Conservation (phyloP, 257 asterid species). For the Scutellaria minor region DNA sequence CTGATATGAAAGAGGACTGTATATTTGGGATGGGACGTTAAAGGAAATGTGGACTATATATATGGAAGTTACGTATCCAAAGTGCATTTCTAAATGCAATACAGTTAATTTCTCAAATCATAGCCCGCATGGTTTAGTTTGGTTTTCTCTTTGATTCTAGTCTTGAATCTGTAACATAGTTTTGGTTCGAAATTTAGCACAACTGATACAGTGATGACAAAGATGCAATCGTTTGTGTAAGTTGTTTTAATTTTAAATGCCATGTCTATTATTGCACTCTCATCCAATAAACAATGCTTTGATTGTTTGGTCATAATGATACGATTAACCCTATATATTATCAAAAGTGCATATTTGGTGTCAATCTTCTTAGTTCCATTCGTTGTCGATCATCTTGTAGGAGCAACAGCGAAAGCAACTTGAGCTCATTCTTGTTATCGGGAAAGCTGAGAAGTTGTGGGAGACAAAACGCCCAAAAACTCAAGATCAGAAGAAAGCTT, state of each 20-base stretch:
- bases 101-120: neutral
- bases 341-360: conserved; percentile 1
- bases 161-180: neutral
- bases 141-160: conserved; percentile 1
- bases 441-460: conserved; percentile 48
- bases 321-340: neutral
- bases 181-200: neutral
- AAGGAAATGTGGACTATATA: too few species aligned
- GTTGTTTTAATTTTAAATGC: neutral
- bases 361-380: conserved; percentile 29
- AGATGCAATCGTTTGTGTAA: conserved; percentile 10
- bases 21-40: too few species aligned
- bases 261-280: too few species aligned
- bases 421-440: conserved; percentile 65
- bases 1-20: too few species aligned
- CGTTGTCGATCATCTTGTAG: conserved; percentile 44
- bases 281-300: neutral
- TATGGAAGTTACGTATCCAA: too few species aligned
- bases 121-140: conserved; percentile 1
- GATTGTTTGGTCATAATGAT: neutral
- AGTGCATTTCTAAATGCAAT: neutral
- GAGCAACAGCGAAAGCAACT: conserved; percentile 90
- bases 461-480: conserved; percentile 35
- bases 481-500: conserved; percentile 34
- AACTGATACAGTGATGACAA: neutral